Evolutionary conservation across 106 monocot species (phyloP).

Genomic region (Platanthera zijinensis): DNA sequence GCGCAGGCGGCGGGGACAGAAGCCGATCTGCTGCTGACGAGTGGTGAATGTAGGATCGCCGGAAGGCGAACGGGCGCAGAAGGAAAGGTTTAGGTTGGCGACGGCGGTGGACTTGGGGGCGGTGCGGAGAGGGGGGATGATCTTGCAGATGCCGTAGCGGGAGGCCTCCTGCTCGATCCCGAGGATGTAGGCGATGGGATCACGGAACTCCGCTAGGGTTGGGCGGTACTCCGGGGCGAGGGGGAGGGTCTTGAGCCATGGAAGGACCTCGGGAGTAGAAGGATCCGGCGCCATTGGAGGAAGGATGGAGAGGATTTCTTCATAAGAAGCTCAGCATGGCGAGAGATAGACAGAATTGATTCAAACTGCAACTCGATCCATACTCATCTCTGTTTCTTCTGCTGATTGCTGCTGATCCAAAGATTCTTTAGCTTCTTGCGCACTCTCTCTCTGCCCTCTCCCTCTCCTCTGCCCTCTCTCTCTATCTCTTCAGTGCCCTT

Average conservation of each 20-base stretch:
- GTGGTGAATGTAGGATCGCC: constrained; percentile 61
- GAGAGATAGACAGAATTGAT: not conserved
- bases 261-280: constrained; percentile 25
- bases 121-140: constrained; percentile 75
- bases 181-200: constrained; percentile 91
- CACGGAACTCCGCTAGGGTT: constrained; percentile 74
- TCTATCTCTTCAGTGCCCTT: not conserved
- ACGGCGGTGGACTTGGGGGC: constrained; percentile 48
- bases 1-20: constrained; percentile 74
- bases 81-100: constrained; percentile 54
- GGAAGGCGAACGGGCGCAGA: constrained; percentile 28
- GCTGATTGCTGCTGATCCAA: too few relatives aligned
- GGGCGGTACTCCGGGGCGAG: constrained; percentile 86
- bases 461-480: not conserved
- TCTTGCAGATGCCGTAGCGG: constrained; percentile 94
- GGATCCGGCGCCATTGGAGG: constrained; percentile 18
- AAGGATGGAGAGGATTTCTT: constrained; percentile 1
- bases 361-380: not conserved
- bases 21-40: constrained; percentile 89
- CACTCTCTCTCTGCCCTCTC: not conserved
- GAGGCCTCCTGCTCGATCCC: constrained; percentile 93
- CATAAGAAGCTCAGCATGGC: not conserved
- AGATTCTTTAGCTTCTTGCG: not conserved
- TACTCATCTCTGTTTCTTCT: too few relatives aligned
- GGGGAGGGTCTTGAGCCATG: constrained; percentile 83